Conservation (phyloP, 2,329 filamentous ascomycete species). For the Claviceps sp. region DNA sequence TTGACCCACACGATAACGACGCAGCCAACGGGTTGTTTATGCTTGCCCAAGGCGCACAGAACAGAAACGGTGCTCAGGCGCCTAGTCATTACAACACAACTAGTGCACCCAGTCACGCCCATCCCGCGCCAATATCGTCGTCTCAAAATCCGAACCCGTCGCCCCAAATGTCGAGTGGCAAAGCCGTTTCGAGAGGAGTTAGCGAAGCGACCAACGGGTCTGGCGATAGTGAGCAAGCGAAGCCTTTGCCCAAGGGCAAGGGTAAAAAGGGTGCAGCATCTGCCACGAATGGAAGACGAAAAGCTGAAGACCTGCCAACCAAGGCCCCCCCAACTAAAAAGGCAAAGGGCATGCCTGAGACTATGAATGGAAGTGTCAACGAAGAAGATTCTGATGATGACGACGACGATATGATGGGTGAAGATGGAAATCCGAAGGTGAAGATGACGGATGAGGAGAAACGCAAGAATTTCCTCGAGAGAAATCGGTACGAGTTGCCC, state of each 20-base stretch:
- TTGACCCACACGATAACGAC: slow-evolving; percentile 84
- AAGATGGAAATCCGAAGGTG: slow-evolving; percentile 43
- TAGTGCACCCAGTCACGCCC: slow-evolving; percentile 36
- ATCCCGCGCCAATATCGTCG: slow-evolving; percentile 24
- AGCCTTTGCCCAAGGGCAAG: slow-evolving; percentile 51
- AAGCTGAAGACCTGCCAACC: slow-evolving; percentile 52
- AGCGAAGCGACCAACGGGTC: slow-evolving; percentile 62
- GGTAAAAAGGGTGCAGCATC: slow-evolving; percentile 48
- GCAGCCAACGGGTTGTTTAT: slow-evolving; percentile 90
- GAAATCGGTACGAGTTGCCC: slow-evolving; percentile 63
- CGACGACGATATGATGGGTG: slow-evolving; percentile 34
- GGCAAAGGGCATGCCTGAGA: slow-evolving; percentile 34
- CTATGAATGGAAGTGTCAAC: slow-evolving; percentile 23
- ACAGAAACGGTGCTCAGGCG: slow-evolving; percentile 43
- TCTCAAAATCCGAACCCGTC: slow-evolving; percentile 28
- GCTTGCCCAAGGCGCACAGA: slow-evolving; percentile 63
- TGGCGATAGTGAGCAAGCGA: slow-evolving; percentile 58
- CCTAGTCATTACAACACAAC: slow-evolving; percentile 33
- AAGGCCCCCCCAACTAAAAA: slow-evolving; percentile 61
- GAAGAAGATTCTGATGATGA: slow-evolving; percentile 39
- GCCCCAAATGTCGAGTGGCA: slow-evolving; percentile 36
- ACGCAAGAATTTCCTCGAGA: slow-evolving; percentile 91
- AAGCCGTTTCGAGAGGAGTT: slow-evolving; percentile 37
- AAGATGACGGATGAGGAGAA: slow-evolving; percentile 99
- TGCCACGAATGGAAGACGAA: slow-evolving; percentile 56